These are phyloP conservation scores for Sporothrix brasiliensis DNA, from an alignment of 2,329 filamentous ascomycete species.

Conservation along the genomic window DNA sequence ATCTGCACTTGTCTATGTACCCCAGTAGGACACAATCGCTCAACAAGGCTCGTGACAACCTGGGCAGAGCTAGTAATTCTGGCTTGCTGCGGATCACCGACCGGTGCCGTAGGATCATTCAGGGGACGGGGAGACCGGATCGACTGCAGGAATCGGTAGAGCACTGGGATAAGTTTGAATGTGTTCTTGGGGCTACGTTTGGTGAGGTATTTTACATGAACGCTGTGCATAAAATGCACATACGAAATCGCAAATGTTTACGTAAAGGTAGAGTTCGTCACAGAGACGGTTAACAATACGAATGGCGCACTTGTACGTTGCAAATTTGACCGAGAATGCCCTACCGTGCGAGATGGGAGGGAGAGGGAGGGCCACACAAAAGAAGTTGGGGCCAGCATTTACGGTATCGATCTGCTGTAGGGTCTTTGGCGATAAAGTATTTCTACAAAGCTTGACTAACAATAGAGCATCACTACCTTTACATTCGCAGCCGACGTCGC, in stretches of 20 bases:
- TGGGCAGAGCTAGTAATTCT: neutral
- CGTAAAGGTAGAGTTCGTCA: neutral
- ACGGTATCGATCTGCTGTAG: no score
- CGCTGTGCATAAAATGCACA: neutral
- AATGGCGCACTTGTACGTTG: neutral
- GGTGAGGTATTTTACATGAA: neutral
- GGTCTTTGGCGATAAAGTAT: no score
- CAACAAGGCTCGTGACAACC: neutral
- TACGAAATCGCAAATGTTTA: neutral
- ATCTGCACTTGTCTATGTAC: neutral
- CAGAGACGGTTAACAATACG: neutral
- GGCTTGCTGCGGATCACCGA: neutral
- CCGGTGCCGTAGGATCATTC: neutral
- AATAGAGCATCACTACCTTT: no score
- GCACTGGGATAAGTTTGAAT: no score
- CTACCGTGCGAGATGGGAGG: no score
- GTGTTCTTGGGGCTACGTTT: neutral
- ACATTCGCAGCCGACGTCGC: no score
- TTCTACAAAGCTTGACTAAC: no score
- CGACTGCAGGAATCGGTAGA: neutral
- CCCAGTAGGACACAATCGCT: no score
- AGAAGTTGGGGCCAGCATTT: no score
- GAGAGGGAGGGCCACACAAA: no score
- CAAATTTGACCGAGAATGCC: no score
- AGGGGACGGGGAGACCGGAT: constrained; percentile 2